Base-by-base conservation (phyloP, 768 basidiomycete species). In the Tubosaeta sp. region DNA sequence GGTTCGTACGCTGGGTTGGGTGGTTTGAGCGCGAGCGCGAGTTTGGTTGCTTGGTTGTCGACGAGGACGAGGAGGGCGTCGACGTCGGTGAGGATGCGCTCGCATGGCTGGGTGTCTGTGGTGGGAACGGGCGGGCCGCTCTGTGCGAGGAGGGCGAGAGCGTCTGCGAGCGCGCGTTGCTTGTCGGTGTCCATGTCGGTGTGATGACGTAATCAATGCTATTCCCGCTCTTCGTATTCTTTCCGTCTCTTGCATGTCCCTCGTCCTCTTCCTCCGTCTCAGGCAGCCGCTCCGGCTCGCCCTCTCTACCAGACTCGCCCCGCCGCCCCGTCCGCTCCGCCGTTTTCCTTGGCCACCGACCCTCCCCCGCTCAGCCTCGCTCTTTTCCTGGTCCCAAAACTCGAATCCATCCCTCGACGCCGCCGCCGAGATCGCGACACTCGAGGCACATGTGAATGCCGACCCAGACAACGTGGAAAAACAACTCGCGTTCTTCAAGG, bases 391-490 rank as follows among this genome's bases (percentile, higher is more conserved):
- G 58, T 54, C 76, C 74, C 62, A 75, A 4, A 60, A 66, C 18
- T 60, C 46, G 2, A 47, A 19, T 21, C 49, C 36, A 1, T 76
- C 84, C 1, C 86, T 87, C 3, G 73, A 77, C 24, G 75, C 84
- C 22, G 82, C 88, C 10, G 86, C 83, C 7, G 75, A 80, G 39
- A 83, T 90, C 25, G 80, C 85, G n/a, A 73, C 79, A 13, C 76
- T 88, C 44, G 90, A 93, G 60, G 84, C 83, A 5, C 86, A 84
- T 38, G 90, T 85, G 13, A 87, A 93, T 56, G 79, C 83, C 6
- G 71, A 82, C 54, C 87, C 87, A 1, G 71, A 84, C 55, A 83
- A 90, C 69, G 68, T 87, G 19, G 57, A 71, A 19, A 87, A 83
- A 59, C 90, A 93, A 60, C 65, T 92, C 49, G 74, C 80, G 3